Evolutionary conservation across 1,284 basidiomycete species (phyloP), one percentile per base, ranked within the genome.

Genomic region (Anthracocystis setariae): DNA sequence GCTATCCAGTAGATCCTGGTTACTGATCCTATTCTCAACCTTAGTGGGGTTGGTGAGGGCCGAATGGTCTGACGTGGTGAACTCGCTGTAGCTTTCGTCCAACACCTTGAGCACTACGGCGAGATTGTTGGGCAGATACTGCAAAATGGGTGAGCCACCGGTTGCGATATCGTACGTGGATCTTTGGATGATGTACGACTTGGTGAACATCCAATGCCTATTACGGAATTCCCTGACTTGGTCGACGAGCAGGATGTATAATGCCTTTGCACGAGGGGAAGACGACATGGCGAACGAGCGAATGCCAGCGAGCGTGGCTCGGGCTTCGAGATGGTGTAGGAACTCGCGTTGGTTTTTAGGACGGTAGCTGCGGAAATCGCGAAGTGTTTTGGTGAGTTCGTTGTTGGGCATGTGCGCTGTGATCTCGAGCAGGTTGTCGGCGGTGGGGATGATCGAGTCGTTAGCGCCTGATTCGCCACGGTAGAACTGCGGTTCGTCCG

Each of bases 361-460:
- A 3, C 80, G 67, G 66, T 82, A 82, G 32, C 51, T 48, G 1
- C 80, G 48, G 71, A 82, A 82, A 24, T 82, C 80, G 24, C 80
- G 73, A 25, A 82, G 53, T n/a, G 65, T 75, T 40, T 60, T 65
- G 7, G 80, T 81, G 4, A 82, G 67, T 13, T 78, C 77, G 44
- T 81, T 81, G 60, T 77, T 65, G 10, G 80, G 80, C 52, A 79
- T 63, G 35, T 73, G 63, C 2, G 63, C 59, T 2, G 80, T 82
- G 49, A 82, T 77, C 54, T 82, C 75, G 15, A 82, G 56, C n/a
- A 82, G 29, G 55, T 82, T 82, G 61, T 82, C 80, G 2, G 48
- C 63, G 0, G 71, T 60, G 3, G 80, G 80, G 2, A 82, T 55
- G 39, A 82, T 66, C 3, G 60, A 65, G 37, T 82, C 80, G 51